phyloP scores from a whole-genome alignment of 2,329 filamentous ascomycete species.

The Aspergillus cejpii region DNA sequence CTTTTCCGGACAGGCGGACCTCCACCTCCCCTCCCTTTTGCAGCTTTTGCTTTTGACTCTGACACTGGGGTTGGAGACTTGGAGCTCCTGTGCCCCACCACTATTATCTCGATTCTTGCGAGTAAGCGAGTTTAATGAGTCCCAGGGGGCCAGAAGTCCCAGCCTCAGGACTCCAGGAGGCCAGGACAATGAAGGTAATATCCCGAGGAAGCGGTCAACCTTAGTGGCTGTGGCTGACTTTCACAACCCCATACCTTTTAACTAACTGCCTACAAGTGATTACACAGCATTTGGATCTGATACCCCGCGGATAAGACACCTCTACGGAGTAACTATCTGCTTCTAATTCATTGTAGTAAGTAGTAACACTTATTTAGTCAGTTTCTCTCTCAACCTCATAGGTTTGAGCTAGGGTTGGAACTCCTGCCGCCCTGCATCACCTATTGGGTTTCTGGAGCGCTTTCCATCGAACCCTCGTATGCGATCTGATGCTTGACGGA shows the following conservation, averaged over 20 bases:
- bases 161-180: too few species aligned
- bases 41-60: not conserved
- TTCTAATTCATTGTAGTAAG: not conserved
- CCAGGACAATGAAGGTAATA: not conserved
- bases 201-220: conserved; percentile 14
- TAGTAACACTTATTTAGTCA: too few species aligned
- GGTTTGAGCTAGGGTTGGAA: not conserved
- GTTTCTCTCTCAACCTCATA: not conserved
- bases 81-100: not conserved
- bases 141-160: too few species aligned
- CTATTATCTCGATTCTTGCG: too few species aligned
- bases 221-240: not conserved
- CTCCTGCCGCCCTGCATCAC: conserved; percentile 7
- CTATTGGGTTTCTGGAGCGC: conserved; percentile 13
- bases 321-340: too few species aligned
- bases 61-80: not conserved
- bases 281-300: not conserved
- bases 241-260: not conserved
- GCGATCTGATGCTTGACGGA: not conserved
- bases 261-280: not conserved
- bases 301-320: not conserved
- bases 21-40: not conserved
- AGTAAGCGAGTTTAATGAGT: not conserved
- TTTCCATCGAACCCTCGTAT: not conserved
- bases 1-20: not conserved